Percentiles rank a stretch among this genome's conserved stretches.
phyloP scores from a whole-genome alignment of 73 alveolate genomes.

The Urostyla sp. region DNA sequence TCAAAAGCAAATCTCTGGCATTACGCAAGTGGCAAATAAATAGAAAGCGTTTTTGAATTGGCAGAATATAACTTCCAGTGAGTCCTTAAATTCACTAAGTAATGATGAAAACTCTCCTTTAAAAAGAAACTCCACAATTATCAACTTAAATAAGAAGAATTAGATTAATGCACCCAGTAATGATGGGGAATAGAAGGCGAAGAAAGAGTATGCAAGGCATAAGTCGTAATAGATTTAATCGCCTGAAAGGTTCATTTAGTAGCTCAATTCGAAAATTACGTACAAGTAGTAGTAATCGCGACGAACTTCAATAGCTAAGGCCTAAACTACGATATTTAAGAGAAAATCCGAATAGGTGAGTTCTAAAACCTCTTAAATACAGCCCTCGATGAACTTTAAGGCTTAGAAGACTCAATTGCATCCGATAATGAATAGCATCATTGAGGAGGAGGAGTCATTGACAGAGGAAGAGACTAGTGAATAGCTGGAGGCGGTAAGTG shows the following conservation, averaged over 20 bases:
- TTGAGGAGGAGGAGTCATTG: slow-evolving; percentile 44
- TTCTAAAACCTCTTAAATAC: neutral
- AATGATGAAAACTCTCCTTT: slow-evolving; percentile 5
- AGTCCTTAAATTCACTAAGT: neutral
- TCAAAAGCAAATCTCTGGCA: neutral
- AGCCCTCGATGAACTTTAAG: neutral
- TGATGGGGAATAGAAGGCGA: too few species aligned
- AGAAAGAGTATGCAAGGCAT: too few species aligned
- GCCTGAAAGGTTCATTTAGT: neutral
- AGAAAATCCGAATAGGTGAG: neutral
- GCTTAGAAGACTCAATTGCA: slow-evolving; percentile 19
- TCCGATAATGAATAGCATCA: slow-evolving; percentile 11
- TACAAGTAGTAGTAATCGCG: neutral
- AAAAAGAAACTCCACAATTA: neutral
- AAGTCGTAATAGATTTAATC: too few species aligned
- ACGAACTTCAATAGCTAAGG: neutral
- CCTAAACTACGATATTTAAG: neutral
- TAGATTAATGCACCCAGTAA: too few species aligned
- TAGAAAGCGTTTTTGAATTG: neutral
- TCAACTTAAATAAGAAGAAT: neutral
- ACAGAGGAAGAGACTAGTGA: slow-evolving; percentile 42
- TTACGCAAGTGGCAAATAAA: neutral
- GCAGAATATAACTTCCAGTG: slow-evolving; percentile 23
- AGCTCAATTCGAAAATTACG: neutral
- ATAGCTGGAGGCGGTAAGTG: too few species aligned